Evolutionary conservation across 176 grass and related monocot genomes (phyloP).

Genomic region (Luzula sylvatica): DNA sequence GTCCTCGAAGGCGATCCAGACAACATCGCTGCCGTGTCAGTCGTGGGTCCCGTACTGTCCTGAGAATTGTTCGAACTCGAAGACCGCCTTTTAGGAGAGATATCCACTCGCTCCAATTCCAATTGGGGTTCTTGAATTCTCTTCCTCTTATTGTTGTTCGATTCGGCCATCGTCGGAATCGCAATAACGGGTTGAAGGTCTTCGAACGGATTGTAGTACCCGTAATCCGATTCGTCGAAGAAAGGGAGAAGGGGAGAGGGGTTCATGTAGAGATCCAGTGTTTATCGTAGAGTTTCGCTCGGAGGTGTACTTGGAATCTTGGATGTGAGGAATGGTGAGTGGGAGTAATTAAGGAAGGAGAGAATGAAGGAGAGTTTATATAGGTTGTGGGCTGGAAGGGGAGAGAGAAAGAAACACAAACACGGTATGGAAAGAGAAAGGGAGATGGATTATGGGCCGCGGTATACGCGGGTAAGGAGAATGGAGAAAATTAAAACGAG

Average conservation of each 20-base stretch:
- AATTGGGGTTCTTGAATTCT: background rate
- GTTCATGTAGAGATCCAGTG: slow-evolving; percentile 32
- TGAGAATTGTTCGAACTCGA: slow-evolving; percentile 24
- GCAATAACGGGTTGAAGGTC: slow-evolving; percentile 3
- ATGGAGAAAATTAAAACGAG: slow-evolving; percentile 36
- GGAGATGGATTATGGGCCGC: slow-evolving; percentile 37
- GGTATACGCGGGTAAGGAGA: slow-evolving; percentile 59
- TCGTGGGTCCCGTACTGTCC: slow-evolving; percentile 23
- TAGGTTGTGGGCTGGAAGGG: slow-evolving; percentile 8
- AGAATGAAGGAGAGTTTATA: background rate
- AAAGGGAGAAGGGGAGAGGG: slow-evolving; percentile 17
- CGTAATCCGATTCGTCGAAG: slow-evolving; percentile 23
- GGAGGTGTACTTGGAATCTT: background rate
- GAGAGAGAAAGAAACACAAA: slow-evolving; percentile 3
- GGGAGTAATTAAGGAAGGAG: background rate
- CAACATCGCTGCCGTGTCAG: background rate
- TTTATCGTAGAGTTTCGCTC: slow-evolving; percentile 14
- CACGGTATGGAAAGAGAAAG: slow-evolving; percentile 9
- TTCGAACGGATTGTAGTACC: slow-evolving; percentile 21
- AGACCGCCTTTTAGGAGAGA: slow-evolving; percentile 18
- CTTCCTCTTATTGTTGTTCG: slow-evolving; percentile 26
- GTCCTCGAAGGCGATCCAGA: background rate
- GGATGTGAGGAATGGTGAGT: background rate
- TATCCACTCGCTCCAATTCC: background rate
- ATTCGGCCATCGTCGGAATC: background rate